A percentile compares a stretch with the other conserved stretches of the same genome.
Evolutionary conservation across 169 alveolate species (phyloP).

Genomic region (Theileria orientalis): DNA sequence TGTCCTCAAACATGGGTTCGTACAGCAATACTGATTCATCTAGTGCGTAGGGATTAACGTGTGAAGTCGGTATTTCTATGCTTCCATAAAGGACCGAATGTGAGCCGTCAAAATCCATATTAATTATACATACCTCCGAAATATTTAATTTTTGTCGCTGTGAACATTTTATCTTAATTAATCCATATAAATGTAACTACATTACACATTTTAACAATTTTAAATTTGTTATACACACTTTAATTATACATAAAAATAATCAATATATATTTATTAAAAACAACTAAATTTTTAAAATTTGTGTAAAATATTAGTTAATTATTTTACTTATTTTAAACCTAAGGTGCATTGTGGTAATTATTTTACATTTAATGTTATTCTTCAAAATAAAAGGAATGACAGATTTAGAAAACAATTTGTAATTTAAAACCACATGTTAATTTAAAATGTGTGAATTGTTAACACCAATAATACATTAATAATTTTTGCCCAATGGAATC

Average conservation of each 20-base stretch:
- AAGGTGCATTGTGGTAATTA: not conserved
- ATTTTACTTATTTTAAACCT: not conserved
- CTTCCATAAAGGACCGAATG: conserved; percentile 13
- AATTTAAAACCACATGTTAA: not conserved
- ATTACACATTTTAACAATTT: not conserved
- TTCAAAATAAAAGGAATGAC: not conserved
- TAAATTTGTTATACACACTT: conserved; percentile 2
- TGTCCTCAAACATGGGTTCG: conserved; percentile 58
- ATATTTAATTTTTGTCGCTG: too few species aligned
- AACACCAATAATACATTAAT: not conserved
- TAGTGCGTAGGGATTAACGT: conserved; percentile 51
- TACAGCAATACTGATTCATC: conserved; percentile 62
- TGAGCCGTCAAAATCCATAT: not conserved
- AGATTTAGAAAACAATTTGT: not conserved
- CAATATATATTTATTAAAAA: not conserved
- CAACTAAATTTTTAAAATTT: not conserved
- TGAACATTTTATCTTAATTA: too few species aligned
- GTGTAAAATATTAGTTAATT: too few species aligned
- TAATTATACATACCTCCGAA: not conserved
- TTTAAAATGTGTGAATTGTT: not conserved
- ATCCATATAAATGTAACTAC: too few species aligned
- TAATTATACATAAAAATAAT: not conserved
- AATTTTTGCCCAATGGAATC: conserved; percentile 3
- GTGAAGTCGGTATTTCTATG: conserved; percentile 27
- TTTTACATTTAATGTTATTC: not conserved